phyloP scores from a whole-genome alignment of 108 stramenopile species.

The Skeletonema marinoi region DNA sequence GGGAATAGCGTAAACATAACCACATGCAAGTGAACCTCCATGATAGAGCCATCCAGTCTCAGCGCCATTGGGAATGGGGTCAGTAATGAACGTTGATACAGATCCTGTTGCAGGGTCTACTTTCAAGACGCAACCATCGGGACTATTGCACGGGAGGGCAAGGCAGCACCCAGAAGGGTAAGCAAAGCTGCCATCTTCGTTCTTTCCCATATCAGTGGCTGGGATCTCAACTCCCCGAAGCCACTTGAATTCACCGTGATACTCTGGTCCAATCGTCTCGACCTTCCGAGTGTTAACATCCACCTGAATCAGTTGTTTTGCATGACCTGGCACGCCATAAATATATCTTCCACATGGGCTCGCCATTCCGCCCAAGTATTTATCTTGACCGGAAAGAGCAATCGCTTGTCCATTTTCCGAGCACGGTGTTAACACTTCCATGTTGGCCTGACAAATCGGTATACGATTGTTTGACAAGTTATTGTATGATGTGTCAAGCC shows the following conservation, averaged over 20 bases:
- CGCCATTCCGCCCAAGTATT: constrained; percentile 73
- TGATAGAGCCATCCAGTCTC: constrained; percentile 67
- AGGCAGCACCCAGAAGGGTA: constrained; percentile 63
- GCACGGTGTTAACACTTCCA: constrained; percentile 11
- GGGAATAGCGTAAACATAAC: constrained; percentile 68
- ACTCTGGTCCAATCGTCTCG: constrained; percentile 55
- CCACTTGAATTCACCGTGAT: constrained; percentile 69
- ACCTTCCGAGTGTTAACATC: constrained; percentile 43
- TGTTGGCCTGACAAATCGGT: constrained; percentile 17
- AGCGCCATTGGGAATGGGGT: constrained; percentile 27
- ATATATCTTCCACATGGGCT: constrained; percentile 71
- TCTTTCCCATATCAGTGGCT: constrained; percentile 23
- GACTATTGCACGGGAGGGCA: constrained; percentile 61
- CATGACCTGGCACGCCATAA: constrained; percentile 76
- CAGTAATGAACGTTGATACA: constrained; percentile 57
- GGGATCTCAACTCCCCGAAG: constrained; percentile 69
- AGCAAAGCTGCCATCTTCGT: constrained; percentile 19
- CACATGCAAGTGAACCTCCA: constrained; percentile 62
- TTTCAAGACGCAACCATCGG: constrained; percentile 55
- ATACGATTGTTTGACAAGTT: neutral
- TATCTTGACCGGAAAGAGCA: constrained; percentile 54
- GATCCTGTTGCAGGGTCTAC: constrained; percentile 55
- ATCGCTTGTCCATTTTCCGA: constrained; percentile 8
- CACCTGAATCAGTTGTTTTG: constrained; percentile 57
- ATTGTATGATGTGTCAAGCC: neutral